These are phyloP conservation scores for Phaeolepiota aurea DNA, from an alignment of 768 basidiomycete species.

Conservation along the genomic window DNA sequence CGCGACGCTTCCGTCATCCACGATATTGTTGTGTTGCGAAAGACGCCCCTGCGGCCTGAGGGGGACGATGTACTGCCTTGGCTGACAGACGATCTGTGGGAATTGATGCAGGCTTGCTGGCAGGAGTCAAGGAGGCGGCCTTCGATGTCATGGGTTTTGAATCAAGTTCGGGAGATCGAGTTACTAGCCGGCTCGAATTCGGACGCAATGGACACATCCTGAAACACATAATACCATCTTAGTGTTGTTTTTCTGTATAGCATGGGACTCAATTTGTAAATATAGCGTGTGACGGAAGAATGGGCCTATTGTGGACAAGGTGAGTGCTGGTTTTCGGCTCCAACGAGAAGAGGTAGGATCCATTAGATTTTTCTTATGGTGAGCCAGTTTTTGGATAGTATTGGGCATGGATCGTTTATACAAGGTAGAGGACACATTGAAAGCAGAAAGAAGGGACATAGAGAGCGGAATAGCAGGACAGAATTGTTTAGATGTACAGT, in stretches of 20 bases:
- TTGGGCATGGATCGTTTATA: background rate
- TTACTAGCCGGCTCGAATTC: background rate
- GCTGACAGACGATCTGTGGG: constrained; percentile 43
- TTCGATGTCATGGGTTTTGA: background rate
- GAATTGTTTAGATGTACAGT: too few relatives aligned
- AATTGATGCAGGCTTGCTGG: constrained; percentile 40
- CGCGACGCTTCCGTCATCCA: constrained; percentile 43
- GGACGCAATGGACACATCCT: background rate
- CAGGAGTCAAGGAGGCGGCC: constrained; percentile 5
- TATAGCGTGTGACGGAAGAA: background rate
- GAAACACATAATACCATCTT: too few relatives aligned
- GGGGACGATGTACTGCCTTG: constrained; percentile 21
- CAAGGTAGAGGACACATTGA: background rate
- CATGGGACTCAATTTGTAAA: background rate
- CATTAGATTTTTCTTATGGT: too few relatives aligned
- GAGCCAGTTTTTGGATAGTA: too few relatives aligned
- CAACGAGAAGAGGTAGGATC: too few relatives aligned
- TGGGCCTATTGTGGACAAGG: too few relatives aligned
- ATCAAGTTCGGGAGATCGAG: background rate
- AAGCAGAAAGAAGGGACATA: background rate
- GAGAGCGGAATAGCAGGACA: background rate
- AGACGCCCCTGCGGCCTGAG: constrained; percentile 35
- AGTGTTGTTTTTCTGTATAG: too few relatives aligned
- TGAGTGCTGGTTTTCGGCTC: too few relatives aligned
- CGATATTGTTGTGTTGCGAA: constrained; percentile 27